phyloP scores from a whole-genome alignment of 768 basidiomycete genomes.

The Amanita rubescens region DNA sequence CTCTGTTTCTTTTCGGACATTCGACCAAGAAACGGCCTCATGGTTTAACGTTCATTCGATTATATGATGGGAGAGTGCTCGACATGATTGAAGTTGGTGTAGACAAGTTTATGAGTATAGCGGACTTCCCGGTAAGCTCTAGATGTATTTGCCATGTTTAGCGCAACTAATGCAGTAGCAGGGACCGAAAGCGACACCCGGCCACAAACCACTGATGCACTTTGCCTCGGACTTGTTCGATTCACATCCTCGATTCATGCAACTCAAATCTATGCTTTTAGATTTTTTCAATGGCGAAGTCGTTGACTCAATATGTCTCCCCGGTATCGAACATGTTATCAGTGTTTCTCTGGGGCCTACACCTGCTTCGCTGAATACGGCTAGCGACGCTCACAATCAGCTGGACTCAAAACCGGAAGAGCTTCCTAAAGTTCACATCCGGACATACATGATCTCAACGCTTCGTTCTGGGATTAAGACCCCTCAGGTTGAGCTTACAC shows the following conservation, averaged over 20 bases:
- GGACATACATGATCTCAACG: constrained; percentile 74
- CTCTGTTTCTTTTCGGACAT: constrained; percentile 83
- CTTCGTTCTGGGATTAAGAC: constrained; percentile 71
- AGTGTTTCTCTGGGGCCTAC: constrained; percentile 71
- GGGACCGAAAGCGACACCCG: constrained; percentile 86
- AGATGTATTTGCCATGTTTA: not conserved
- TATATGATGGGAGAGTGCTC: constrained; percentile 77
- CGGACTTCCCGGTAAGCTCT: constrained; percentile 67
- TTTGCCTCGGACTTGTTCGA: constrained; percentile 96
- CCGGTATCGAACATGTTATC: constrained; percentile 84
- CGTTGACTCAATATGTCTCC: constrained; percentile 75
- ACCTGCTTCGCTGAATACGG: constrained; percentile 43
- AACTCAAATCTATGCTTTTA: constrained; percentile 87
- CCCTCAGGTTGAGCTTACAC: constrained; percentile 75
- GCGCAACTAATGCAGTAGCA: constrained; percentile 21
- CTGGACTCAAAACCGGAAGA: constrained; percentile 28
- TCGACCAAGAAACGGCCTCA: constrained; percentile 93
- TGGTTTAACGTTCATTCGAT: constrained; percentile 76
- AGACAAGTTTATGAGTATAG: constrained; percentile 72
- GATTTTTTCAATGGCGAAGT: constrained; percentile 87
- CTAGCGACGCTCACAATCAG: constrained; percentile 23
- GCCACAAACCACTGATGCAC: constrained; percentile 88
- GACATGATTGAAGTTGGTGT: constrained; percentile 97
- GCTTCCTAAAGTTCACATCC: constrained; percentile 82
- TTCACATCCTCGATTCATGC: constrained; percentile 84